These are phyloP conservation scores for Herpetomonas samuelpessoai DNA, from an alignment of 208 protist genomes.

Conservation along the genomic window DNA sequence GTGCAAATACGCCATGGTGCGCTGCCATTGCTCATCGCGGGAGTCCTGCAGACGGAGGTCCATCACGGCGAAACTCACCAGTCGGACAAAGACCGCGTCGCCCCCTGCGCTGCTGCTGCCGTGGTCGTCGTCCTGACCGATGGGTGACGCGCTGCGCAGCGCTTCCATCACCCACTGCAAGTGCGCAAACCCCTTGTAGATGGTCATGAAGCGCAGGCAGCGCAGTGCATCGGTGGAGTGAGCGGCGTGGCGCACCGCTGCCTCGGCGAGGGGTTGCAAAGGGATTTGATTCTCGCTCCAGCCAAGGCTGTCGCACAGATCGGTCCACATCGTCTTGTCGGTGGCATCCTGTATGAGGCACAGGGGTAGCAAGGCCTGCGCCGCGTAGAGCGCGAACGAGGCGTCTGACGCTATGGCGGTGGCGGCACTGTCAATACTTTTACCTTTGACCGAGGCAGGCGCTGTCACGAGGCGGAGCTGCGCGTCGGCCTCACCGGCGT, in stretches of 20 bases:
- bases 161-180: slow-evolving; percentile 42
- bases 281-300: slow-evolving; percentile 60
- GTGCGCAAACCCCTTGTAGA: slow-evolving; percentile 55
- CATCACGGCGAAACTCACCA: slow-evolving; percentile 68
- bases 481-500: background rate
- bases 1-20: slow-evolving; percentile 32
- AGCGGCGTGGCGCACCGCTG: slow-evolving; percentile 17
- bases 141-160: slow-evolving; percentile 7
- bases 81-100: slow-evolving; percentile 54
- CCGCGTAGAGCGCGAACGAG: slow-evolving; percentile 20
- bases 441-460: slow-evolving; percentile 11
- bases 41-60: slow-evolving; percentile 49
- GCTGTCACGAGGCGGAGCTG: slow-evolving; percentile 29
- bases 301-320: slow-evolving; percentile 46
- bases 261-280: slow-evolving; percentile 32
- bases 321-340: slow-evolving; percentile 23
- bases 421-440: no score
- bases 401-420: background rate
- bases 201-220: slow-evolving; percentile 47
- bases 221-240: slow-evolving; percentile 47
- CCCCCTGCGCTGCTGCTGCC: slow-evolving; percentile 1
- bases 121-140: slow-evolving; percentile 4
- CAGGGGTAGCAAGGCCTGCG: slow-evolving; percentile 39
- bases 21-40: slow-evolving; percentile 44
- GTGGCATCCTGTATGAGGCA: slow-evolving; percentile 22